Base-by-base conservation (phyloP, 768 basidiomycete species). In the Phaeotremella skinneri region DNA sequence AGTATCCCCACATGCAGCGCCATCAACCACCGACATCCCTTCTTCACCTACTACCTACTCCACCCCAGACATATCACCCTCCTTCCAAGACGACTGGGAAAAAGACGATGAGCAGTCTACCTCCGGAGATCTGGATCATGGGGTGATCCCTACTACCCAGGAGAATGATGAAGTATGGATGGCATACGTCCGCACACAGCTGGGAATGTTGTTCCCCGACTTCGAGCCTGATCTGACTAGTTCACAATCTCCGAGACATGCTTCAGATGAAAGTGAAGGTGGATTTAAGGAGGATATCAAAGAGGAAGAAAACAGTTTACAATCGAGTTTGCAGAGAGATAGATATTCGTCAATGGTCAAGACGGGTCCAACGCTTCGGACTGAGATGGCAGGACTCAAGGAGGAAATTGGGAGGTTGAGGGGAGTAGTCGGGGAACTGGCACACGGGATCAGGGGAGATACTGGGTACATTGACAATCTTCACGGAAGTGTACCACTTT, bases 351-450 rank as follows among this genome's bases (percentile, higher is more conserved):
- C 34, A 7, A 37, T 37, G 9, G 7, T 7, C 34, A 7, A 37
- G 17, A 37, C 34, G 17, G 17, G 34, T 37, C 59, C 64, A 7
- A 61, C 55, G 49, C 56, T 72, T 2, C 14, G 63, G 16, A 54
- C 57, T 25, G 70, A 72, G 61, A 62, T 72, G 13, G 58, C 53
- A 14, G 61, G 45, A 0, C 29, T 72, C 34, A 39, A 61, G 34
- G 62, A 72, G 11, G 70, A 72, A 58, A 68, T 72, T 32, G 56
- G 56, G 42, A 47, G 70, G 48, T 54, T 72, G 49, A 62, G 70
- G 41, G 61, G 59, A 16, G 64, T 72, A 2, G 65, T 72, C 1
- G 63, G 70, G 7, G 65, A 52, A 16, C 37, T 72, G 52, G 67
- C 64, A 31, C 52, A 49, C 13, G 43, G 43, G 43, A 45, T 45